These are phyloP conservation scores for Globisporangium megalacanthum DNA, from an alignment of 352 stramenopile genomes.

Conservation along the genomic window DNA sequence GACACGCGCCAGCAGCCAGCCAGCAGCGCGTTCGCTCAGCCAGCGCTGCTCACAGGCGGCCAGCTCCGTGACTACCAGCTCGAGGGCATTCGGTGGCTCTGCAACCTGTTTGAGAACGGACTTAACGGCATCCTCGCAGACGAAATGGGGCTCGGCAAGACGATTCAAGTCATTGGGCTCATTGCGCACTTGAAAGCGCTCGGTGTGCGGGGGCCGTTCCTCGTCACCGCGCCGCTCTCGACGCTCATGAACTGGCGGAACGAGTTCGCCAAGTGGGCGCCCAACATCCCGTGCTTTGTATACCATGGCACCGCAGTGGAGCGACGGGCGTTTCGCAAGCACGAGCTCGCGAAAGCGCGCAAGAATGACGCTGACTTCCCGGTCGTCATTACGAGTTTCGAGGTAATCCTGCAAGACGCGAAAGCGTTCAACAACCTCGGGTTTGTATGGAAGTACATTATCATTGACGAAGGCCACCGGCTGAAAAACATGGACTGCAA, in stretches of 20 bases:
- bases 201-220: constrained; percentile 88
- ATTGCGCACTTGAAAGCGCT: constrained; percentile 91
- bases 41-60: constrained; percentile 69
- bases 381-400: constrained; percentile 78
- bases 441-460: constrained; percentile 92
- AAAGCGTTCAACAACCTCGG: constrained; percentile 49
- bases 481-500: constrained; percentile 98
- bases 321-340: constrained; percentile 40
- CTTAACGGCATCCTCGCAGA: constrained; percentile 87
- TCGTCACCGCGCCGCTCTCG: constrained; percentile 97
- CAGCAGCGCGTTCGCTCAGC: constrained; percentile 27
- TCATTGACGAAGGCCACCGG: constrained; percentile 97
- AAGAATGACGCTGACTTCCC: constrained; percentile 66
- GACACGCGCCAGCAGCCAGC: constrained; percentile 27
- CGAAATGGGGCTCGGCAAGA: constrained; percentile 91
- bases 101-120: constrained; percentile 80
- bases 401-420: constrained; percentile 78
- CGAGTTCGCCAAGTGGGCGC: constrained; percentile 76
- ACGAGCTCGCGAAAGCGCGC: constrained; percentile 44
- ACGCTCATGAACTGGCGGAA: constrained; percentile 98
- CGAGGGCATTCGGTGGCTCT: constrained; percentile 96
- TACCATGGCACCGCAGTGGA: constrained; percentile 92
- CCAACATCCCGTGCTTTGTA: constrained; percentile 93
- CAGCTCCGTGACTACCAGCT: constrained; percentile 94
- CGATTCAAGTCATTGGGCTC: constrained; percentile 90